Evolutionary conservation across 192 early-diverging fungal species (phyloP).

Genomic region (Dissophora ornata): DNA sequence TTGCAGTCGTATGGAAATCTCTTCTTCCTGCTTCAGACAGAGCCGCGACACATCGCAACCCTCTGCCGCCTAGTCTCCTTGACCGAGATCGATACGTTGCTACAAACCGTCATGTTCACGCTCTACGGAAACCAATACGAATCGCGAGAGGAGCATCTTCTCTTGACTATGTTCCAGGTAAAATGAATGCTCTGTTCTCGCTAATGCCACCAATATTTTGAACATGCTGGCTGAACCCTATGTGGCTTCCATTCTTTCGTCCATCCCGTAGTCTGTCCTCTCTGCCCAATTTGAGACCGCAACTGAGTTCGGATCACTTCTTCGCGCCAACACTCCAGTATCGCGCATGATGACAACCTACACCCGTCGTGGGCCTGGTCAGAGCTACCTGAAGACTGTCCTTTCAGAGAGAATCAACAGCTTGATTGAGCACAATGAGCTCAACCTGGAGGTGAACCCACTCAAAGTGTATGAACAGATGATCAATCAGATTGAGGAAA

Average conservation of each 20-base stretch:
- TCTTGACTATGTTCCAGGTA: constrained; percentile 97
- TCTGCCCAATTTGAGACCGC: constrained; percentile 94
- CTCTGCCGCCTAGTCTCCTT: constrained; percentile 86
- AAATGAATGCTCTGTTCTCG: too few relatives aligned
- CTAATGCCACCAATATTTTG: too few relatives aligned
- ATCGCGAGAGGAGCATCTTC: constrained; percentile 92
- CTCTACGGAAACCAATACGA: constrained; percentile 98
- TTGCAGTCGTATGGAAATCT: constrained; percentile 91
- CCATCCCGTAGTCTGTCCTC: constrained; percentile 72
- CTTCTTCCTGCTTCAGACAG: constrained; percentile 91
- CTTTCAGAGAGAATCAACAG: constrained; percentile 83
- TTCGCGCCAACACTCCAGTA: constrained; percentile 95
- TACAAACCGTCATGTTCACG: constrained; percentile 97
- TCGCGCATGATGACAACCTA: constrained; percentile 99
- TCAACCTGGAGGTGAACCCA: constrained; percentile 95
- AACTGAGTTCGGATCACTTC: constrained; percentile 85
- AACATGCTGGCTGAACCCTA: too few relatives aligned
- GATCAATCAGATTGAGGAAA: constrained; percentile 78
- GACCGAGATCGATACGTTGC: constrained; percentile 91
- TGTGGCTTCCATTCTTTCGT: neutral
- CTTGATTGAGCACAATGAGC: constrained; percentile 81
- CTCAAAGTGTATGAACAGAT: constrained; percentile 92
- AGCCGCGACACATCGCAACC: constrained; percentile 91
- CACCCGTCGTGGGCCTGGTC: constrained; percentile 91
- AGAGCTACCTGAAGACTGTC: constrained; percentile 91